Evolutionary conservation across 805 yeast genomes (phyloP).

Genomic region (Limtongozyma cylindracea): DNA sequence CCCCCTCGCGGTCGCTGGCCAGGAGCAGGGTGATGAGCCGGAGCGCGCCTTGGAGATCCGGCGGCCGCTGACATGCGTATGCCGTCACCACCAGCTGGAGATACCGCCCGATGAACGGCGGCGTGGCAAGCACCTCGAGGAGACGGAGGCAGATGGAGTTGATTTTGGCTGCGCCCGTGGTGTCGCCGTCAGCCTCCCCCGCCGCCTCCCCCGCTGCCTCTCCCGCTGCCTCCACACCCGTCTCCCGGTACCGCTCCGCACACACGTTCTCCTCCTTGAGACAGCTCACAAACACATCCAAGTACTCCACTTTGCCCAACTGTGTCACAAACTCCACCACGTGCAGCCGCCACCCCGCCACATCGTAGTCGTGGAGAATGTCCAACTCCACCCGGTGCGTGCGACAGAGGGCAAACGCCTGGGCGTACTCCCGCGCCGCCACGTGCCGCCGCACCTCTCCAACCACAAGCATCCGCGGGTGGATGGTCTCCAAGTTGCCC

Average conservation of each 20-base stretch:
- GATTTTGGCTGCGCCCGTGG: conserved; percentile 15
- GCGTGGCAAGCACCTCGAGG: conserved; percentile 23
- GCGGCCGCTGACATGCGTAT: conserved; percentile 77
- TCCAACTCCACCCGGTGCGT: conserved; percentile 83
- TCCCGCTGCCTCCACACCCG: conserved; percentile 6
- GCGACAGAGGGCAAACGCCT: conserved; percentile 71
- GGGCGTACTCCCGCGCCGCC: conserved; percentile 23
- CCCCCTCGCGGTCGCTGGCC: conserved; percentile 10
- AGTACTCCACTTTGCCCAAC: conserved; percentile 43
- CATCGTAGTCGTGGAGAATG: conserved; percentile 69
- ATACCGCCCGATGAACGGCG: conserved; percentile 27
- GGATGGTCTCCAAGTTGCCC: conserved; percentile 86
- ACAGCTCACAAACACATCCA: conserved; percentile 74
- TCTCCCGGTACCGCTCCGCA: conserved; percentile 59
- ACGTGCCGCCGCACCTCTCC: conserved; percentile 59
- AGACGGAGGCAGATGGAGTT: conserved; percentile 58
- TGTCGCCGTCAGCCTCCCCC: conserved; percentile 1
- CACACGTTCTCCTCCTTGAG: conserved; percentile 73
- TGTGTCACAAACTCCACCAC: conserved; percentile 45
- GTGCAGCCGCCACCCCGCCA: conserved; percentile 36
- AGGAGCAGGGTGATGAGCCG: conserved; percentile 22
- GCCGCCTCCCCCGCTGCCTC: background rate
- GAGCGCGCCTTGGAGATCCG: conserved; percentile 59
- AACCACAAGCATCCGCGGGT: conserved; percentile 79
- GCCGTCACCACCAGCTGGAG: conserved; percentile 72